Conservation (phyloP, 345 rosid genomes). For the Bretschneidera sinensis region DNA sequence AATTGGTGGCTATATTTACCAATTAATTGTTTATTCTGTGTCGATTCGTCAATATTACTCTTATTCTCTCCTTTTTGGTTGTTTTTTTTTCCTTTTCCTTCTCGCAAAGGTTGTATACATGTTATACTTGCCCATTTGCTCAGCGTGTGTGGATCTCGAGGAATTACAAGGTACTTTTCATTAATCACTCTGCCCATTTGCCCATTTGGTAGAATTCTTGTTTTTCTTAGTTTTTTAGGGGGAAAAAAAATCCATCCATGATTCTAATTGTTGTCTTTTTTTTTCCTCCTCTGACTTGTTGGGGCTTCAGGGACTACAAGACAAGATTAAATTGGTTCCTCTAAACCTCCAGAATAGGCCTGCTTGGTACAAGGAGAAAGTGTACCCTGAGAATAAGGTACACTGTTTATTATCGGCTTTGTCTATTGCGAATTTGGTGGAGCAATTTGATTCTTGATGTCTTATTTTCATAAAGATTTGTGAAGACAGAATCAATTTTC, state of each 20-base stretch:
- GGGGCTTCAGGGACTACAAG: constrained; percentile 67
- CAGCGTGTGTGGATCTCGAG: constrained; percentile 97
- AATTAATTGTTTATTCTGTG: not conserved
- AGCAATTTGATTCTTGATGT: no score
- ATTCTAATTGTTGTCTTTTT: not conserved
- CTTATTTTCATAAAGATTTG: no score
- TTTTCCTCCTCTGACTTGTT: not conserved
- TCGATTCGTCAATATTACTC: no score
- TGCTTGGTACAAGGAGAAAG: constrained; percentile 85
- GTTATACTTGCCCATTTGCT: constrained; percentile 64
- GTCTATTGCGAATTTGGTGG: not conserved
- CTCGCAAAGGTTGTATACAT: constrained; percentile 52
- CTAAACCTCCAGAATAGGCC: constrained; percentile 73
- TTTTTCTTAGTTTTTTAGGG: no score
- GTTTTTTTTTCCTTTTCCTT: not conserved
- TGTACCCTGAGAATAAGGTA: constrained; percentile 73
- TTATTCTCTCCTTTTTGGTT: not conserved
- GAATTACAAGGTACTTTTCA: constrained; percentile 61
- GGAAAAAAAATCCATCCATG: no score
- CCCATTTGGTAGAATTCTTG: no score
- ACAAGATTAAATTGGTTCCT: constrained; percentile 73
- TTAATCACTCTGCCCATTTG: not conserved
- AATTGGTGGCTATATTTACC: no score
- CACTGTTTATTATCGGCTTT: not conserved
- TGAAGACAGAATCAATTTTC: no score